A percentile compares a stretch with the other conserved stretches of the same genome.
These are phyloP conservation scores for Mimosa pudica DNA, from an alignment of 306 rosid species.

Conservation along the genomic window DNA sequence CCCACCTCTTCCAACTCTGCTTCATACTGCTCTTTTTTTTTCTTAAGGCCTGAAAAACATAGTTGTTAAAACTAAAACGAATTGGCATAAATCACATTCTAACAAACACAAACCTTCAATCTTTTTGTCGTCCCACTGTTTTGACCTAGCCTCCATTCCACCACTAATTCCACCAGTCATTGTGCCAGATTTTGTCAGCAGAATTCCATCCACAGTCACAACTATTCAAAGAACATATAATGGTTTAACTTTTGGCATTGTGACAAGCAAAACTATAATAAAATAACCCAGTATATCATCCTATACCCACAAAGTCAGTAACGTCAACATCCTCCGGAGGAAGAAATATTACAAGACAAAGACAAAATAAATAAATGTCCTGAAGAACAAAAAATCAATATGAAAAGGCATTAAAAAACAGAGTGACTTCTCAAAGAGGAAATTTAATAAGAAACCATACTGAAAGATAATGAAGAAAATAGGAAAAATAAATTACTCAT, in stretches of 20 bases:
- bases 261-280: conserved; percentile 11
- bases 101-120: conserved; percentile 71
- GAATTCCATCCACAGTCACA: conserved; percentile 94
- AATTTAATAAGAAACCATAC: conserved; percentile 14
- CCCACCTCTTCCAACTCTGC: conserved; percentile 87
- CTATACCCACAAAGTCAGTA: background rate
- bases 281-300: conserved; percentile 24
- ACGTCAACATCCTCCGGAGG: conserved; percentile 18
- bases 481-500: conserved; percentile 21
- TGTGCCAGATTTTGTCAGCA: conserved; percentile 95
- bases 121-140: conserved; percentile 97
- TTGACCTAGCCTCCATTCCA: conserved; percentile 99
- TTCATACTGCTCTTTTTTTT: conserved; percentile 80
- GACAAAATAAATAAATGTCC: background rate
- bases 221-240: conserved; percentile 55
- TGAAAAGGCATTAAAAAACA: conserved; percentile 8
- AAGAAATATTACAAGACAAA: conserved; percentile 19
- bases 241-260: conserved; percentile 21
- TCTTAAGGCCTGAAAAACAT: conserved; percentile 61
- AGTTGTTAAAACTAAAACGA: conserved; percentile 35
- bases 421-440: conserved; percentile 16
- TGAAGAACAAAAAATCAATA: background rate
- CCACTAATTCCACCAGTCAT: conserved; percentile 99
- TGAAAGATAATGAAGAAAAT: conserved; percentile 8
- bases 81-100: conserved; percentile 7